Evolutionary conservation across 2,329 filamentous ascomycete species (phyloP).

Genomic region (Aureobasidium sp.): DNA sequence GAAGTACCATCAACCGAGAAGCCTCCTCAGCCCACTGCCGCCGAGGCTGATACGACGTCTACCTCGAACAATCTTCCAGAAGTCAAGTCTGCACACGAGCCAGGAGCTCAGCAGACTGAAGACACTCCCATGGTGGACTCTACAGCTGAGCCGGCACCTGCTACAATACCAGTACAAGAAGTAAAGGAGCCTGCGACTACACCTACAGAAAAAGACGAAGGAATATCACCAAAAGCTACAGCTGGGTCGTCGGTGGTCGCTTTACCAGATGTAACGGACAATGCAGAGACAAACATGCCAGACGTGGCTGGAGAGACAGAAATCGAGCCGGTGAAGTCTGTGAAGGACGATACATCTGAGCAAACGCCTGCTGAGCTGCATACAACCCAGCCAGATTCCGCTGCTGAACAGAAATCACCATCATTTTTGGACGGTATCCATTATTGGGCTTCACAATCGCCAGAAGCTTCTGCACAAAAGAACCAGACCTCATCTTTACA

Average conservation of each 20-base stretch:
- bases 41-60: not conserved
- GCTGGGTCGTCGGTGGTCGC: not conserved
- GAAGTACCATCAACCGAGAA: not conserved
- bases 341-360: not conserved
- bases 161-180: not conserved
- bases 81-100: not conserved
- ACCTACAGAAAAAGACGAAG: not conserved
- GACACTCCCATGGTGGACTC: not conserved
- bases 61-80: not conserved
- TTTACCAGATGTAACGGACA: not conserved
- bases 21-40: not conserved
- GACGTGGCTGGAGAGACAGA: not conserved
- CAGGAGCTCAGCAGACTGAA: not conserved
- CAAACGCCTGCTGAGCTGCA: not conserved
- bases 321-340: not conserved
- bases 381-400: constrained; percentile 10
- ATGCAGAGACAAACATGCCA: not conserved
- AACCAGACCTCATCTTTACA: constrained; percentile 12
- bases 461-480: not conserved
- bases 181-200: not conserved
- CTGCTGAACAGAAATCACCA: constrained; percentile 26
- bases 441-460: constrained; percentile 27
- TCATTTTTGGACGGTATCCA: constrained; percentile 34
- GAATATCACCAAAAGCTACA: not conserved
- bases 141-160: not conserved